A percentile compares a stretch with the other conserved stretches of the same genome.
phyloP scores from a whole-genome alignment of 2,329 filamentous ascomycete species.

The Ophiostoma sp. region DNA sequence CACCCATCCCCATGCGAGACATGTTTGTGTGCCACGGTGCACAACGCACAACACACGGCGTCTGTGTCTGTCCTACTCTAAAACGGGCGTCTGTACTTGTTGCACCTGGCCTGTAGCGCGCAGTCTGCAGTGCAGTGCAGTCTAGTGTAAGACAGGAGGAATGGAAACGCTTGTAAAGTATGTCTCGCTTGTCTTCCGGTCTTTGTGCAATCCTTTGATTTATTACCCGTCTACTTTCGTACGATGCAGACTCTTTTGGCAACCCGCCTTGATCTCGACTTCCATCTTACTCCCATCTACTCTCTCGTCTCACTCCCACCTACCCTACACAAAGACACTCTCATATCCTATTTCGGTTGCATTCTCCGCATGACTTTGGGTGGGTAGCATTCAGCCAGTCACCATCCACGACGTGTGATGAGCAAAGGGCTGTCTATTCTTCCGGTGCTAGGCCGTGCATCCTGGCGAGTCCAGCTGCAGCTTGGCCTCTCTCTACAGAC shows the following conservation, averaged over 20 bases:
- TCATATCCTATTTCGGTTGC: not conserved
- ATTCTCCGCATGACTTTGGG: slow-evolving; percentile 11
- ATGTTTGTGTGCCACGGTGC: slow-evolving; percentile 12
- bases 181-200: not conserved
- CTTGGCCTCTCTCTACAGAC: not conserved
- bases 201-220: not conserved
- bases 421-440: not conserved
- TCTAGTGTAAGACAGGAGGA: not conserved
- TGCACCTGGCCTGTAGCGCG: not conserved
- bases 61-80: not conserved
- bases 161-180: not conserved
- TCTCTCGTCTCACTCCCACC: not conserved
- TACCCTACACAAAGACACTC: not conserved
- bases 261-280: not conserved
- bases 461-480: slow-evolving; percentile 8
- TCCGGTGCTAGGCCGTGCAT: slow-evolving; percentile 9
- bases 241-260: not conserved
- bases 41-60: not conserved
- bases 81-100: slow-evolving; percentile 11
- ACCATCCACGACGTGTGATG: not conserved
- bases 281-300: too few relatives aligned
- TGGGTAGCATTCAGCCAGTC: not conserved
- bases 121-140: not conserved
- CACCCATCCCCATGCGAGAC: not conserved
- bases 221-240: not conserved